Conservation (phyloP, 2,329 filamentous ascomycete species). For the Claviceps pusilla region DNA sequence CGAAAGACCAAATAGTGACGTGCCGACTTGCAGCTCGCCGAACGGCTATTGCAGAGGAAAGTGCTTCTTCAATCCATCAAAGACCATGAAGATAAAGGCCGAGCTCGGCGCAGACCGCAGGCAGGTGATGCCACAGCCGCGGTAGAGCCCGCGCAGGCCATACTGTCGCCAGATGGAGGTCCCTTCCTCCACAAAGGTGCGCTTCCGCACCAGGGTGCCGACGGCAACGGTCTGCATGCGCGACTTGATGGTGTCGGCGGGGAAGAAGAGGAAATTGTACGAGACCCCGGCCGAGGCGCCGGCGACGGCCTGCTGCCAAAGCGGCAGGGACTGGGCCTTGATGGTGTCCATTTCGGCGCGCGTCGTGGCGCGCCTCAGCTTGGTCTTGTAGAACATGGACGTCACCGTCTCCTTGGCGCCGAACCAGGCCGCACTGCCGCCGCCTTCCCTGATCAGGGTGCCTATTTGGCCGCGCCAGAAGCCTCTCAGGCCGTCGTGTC, state of each 20-base stretch:
- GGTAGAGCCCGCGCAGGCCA: slow-evolving; percentile 73
- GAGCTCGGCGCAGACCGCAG: slow-evolving; percentile 79
- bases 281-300: slow-evolving; percentile 80
- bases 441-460: slow-evolving; percentile 84
- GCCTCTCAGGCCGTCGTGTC: slow-evolving; percentile 64
- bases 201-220: slow-evolving; percentile 35
- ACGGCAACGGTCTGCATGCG: slow-evolving; percentile 84
- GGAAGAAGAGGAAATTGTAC: slow-evolving; percentile 96
- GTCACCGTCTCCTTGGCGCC: slow-evolving; percentile 73
- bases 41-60: slow-evolving; percentile 34
- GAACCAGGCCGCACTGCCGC: slow-evolving; percentile 91
- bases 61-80: slow-evolving; percentile 65
- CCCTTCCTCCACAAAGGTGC: slow-evolving; percentile 59
- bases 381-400: slow-evolving; percentile 49
- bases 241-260: slow-evolving; percentile 93
- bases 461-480: slow-evolving; percentile 95
- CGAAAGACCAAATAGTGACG: no score
- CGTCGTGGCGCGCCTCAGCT: slow-evolving; percentile 27
- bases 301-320: slow-evolving; percentile 77
- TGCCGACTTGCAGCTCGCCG: not conserved
- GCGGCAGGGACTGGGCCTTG: slow-evolving; percentile 43
- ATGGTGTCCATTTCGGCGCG: slow-evolving; percentile 26
- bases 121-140: slow-evolving; percentile 89
- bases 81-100: slow-evolving; percentile 96
- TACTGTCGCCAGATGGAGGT: slow-evolving; percentile 64